Percentiles rank a stretch among this genome's conserved stretches.
These are phyloP conservation scores for Collariella sp. DNA, from an alignment of 495 filamentous ascomycete species.

Conservation along the genomic window DNA sequence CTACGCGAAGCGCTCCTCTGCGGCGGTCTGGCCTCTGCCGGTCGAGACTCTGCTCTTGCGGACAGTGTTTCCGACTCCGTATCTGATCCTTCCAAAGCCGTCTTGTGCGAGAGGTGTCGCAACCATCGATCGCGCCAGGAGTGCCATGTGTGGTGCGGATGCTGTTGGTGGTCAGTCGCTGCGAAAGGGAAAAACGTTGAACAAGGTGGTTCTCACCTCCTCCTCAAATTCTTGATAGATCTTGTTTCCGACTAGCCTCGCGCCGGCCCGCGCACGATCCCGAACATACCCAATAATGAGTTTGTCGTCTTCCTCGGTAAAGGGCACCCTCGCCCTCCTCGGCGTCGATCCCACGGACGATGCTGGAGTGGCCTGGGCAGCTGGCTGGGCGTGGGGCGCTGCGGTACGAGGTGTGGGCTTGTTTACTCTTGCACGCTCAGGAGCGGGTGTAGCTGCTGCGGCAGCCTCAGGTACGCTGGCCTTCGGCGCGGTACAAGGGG, in stretches of 20 bases:
- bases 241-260: slow-evolving; percentile 10
- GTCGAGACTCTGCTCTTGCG: background rate
- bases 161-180: slow-evolving; percentile 14
- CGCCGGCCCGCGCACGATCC: background rate
- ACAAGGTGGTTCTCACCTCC: slow-evolving; percentile 17
- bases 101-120: background rate
- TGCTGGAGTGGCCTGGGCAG: background rate
- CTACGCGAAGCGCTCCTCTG: too few relatives aligned
- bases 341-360: background rate
- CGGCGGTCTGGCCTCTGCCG: too few relatives aligned
- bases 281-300: slow-evolving; percentile 21
- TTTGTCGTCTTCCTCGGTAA: slow-evolving; percentile 29
- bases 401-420: too few relatives aligned
- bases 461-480: background rate
- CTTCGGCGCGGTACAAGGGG: too few relatives aligned
- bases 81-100: background rate
- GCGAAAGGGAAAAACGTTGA: background rate
- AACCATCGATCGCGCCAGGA: slow-evolving; percentile 32
- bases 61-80: background rate
- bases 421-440: background rate
- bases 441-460: background rate
- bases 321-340: slow-evolving; percentile 5
- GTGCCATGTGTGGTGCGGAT: slow-evolving; percentile 26
- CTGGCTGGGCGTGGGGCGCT: too few relatives aligned
- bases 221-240: slow-evolving; percentile 29